Conservation (phyloP, 2,329 filamentous ascomycete species). For the Hymenotorrendiella dingleyae region DNA sequence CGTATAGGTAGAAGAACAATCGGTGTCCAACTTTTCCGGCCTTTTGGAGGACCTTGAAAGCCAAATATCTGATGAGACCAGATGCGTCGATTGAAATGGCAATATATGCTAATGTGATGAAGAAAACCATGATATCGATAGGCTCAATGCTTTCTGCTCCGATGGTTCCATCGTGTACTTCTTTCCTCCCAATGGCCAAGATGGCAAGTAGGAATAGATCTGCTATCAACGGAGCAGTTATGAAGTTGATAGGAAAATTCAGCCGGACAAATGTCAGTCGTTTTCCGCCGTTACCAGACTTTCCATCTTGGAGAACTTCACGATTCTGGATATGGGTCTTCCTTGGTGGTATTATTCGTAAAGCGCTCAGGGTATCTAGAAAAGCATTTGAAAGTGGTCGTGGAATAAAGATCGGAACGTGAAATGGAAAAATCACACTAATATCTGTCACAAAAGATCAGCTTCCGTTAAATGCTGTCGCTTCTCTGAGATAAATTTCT, state of each 20-base stretch:
- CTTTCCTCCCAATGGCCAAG: slow-evolving; percentile 56
- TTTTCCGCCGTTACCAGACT: slow-evolving; percentile 20
- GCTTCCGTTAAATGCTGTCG: too few relatives aligned
- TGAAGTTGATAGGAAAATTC: slow-evolving; percentile 60
- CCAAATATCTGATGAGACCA: slow-evolving; percentile 63
- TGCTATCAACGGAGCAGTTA: slow-evolving; percentile 65
- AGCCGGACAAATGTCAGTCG: slow-evolving; percentile 41
- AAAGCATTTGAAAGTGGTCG: slow-evolving; percentile 40
- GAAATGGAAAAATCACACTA: slow-evolving; percentile 63
- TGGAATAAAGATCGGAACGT: slow-evolving; percentile 57
- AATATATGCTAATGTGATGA: slow-evolving; percentile 68
- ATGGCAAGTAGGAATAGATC: slow-evolving; percentile 68
- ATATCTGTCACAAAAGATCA: slow-evolving; percentile 44
- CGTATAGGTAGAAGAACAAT: slow-evolving; percentile 67
- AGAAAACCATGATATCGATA: slow-evolving; percentile 70
- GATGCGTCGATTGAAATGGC: slow-evolving; percentile 74
- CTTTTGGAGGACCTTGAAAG: slow-evolving; percentile 63
- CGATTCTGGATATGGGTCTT: too few relatives aligned
- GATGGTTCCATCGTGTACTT: slow-evolving; percentile 63
- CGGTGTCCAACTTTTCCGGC: slow-evolving; percentile 61
- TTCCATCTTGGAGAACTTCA: too few relatives aligned
- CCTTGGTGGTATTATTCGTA: slow-evolving; percentile 48
- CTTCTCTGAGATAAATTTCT: too few relatives aligned
- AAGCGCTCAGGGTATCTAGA: slow-evolving; percentile 36
- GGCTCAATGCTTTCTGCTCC: slow-evolving; percentile 61